A percentile compares a stretch with the other conserved stretches of the same genome.
Evolutionary conservation across 441 rosid genomes (phyloP).

Genomic region (Raphanus hybrid): DNA sequence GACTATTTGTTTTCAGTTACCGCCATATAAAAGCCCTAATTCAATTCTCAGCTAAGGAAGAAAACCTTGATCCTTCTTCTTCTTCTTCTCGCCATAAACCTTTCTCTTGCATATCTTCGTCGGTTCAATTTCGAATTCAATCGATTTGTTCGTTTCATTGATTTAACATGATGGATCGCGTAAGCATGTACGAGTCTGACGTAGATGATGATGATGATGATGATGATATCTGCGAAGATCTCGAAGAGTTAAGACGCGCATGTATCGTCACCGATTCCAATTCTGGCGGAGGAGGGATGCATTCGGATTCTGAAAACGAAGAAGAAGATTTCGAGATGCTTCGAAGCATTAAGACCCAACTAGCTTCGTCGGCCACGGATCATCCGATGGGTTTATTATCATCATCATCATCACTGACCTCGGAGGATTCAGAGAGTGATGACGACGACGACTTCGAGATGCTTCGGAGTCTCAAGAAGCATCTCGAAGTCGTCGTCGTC

Average conservation of each 20-base stretch:
- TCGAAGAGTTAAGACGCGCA: no score
- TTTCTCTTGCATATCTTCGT: no score
- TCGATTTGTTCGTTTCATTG: no score
- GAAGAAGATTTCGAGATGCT: conserved; percentile 70
- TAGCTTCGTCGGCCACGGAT: conserved; percentile 36
- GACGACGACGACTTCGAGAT: conserved; percentile 61
- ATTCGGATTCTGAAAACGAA: conserved; percentile 46
- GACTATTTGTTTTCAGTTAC: no score
- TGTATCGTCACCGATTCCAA: no score
- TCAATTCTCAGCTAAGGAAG: no score
- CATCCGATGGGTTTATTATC: conserved; percentile 14
- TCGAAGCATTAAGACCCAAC: conserved; percentile 51
- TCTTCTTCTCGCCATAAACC: no score
- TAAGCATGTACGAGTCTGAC: conserved; percentile 13
- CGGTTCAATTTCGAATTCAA: no score
- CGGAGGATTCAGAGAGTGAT: conserved; percentile 57
- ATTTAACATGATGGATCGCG: conserved; percentile 18
- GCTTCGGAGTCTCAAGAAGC: conserved; percentile 55
- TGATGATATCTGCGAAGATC: conserved; percentile 8
- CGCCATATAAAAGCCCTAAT: no score
- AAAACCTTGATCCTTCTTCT: no score
- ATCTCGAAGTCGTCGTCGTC: no score
- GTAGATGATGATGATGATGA: conserved; percentile 9
- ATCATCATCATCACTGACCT: conserved; percentile 2
- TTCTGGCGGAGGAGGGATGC: conserved; percentile 9